phyloP scores from a whole-genome alignment of 495 filamentous ascomycete species.

The Chaetomidium leptoderma region DNA sequence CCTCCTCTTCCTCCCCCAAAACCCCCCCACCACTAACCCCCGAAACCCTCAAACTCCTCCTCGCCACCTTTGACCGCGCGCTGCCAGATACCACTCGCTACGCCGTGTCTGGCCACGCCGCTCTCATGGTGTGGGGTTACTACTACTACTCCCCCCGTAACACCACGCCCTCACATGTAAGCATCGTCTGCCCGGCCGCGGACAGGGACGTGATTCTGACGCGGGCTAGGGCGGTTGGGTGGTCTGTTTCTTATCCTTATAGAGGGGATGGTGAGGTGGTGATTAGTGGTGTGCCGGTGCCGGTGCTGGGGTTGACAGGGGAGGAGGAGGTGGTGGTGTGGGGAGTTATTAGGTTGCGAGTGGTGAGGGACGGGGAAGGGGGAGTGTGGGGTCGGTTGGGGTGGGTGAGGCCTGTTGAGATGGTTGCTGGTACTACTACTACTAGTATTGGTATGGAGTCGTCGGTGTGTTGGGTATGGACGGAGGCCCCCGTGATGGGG shows the following conservation, averaged over 20 bases:
- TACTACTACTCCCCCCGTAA: constrained; percentile 2
- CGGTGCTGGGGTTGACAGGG: background rate
- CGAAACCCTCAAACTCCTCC: constrained; percentile 20
- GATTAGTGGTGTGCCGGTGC: background rate
- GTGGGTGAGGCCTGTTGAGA: background rate
- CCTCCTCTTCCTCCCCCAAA: too few species aligned
- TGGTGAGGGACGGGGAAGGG: background rate
- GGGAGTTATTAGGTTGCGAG: background rate
- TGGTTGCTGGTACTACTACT: too few species aligned
- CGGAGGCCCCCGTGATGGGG: background rate
- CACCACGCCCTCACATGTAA: constrained; percentile 20
- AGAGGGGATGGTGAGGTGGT: background rate
- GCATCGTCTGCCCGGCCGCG: constrained; percentile 31
- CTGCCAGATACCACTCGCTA: constrained; percentile 38
- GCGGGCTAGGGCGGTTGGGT: constrained; percentile 29
- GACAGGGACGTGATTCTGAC: constrained; percentile 25
- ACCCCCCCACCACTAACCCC: constrained; percentile 8
- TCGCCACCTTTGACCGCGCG: constrained; percentile 30
- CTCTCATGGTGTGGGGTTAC: constrained; percentile 37
- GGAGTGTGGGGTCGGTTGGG: background rate
- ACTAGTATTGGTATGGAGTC: too few species aligned
- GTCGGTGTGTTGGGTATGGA: constrained; percentile 6
- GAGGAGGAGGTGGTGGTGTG: background rate
- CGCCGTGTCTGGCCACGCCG: constrained; percentile 38
- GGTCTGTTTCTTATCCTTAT: background rate